Evolutionary conservation across 1,139 yeast species (phyloP), one percentile per base, ranked within the genome.

Genomic region (Geotrichum phurueaensis): DNA sequence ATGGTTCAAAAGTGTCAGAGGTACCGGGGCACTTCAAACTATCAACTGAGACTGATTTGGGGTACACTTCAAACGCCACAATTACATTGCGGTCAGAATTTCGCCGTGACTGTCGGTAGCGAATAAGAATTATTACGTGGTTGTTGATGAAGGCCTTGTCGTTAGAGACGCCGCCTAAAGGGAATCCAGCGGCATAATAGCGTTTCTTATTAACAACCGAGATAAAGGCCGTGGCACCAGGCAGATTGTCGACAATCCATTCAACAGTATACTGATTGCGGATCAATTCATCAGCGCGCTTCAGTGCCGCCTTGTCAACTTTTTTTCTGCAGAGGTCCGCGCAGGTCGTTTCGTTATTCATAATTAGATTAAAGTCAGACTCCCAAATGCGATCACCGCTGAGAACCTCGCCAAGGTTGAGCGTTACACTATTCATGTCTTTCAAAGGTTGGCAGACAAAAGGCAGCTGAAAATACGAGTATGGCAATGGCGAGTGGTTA

Each of bases 31-130:
- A 70, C 45, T 59, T 62, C 48, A 65, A 63, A 20, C 64, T 67
- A 69, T 84, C 86, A 56, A 81, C 77, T 15, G 64, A 60, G 15
- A 89, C 92, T 61, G 95, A 86, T 71, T 84, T 86, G 12, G 97
- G 97, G 69, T 90, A 90, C 9, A 89, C 90, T 75, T 91, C 97
- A 68, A 90, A 89, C 0, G 96, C 97, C 25, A 90, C 96, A 67
- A 91, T 88, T 1, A 88, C 81, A 66, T 81, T 77, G 58, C 76
- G 72, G 2, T 80, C 80, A 3, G 69, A 66, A 48, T 65, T 60
- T 6, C 60, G 60, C 65, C 75, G 69, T 66, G 85, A 86, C 33
- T 79, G 78, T 65, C 90, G 87, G 73, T 85, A 88, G 68, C 96
- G 80, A 54, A 91, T 79, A 23, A 90, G 94, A 63, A 91, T 70